Conservation (phyloP, 192 early-diverging fungal species). For the Pilobolus umbonatus region DNA sequence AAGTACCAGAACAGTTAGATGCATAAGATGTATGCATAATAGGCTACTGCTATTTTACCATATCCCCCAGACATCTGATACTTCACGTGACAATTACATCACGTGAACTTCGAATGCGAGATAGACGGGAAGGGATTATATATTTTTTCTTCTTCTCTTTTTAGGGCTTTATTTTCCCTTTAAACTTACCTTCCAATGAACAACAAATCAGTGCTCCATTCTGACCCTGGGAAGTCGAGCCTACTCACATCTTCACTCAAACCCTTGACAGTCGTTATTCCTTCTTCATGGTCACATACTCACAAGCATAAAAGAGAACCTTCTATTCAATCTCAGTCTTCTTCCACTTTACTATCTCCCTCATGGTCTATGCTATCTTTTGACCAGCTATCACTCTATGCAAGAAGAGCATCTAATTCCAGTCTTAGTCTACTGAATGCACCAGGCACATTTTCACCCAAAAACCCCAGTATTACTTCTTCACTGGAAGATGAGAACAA, state of each 20-base stretch:
- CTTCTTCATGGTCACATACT: background rate
- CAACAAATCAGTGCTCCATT: too few relatives aligned
- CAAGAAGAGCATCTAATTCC: slow-evolving; percentile 23
- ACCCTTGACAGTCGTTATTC: background rate
- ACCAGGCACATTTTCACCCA: background rate
- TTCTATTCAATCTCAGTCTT: slow-evolving; percentile 3
- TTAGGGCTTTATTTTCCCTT: background rate
- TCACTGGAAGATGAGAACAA: slow-evolving; percentile 12
- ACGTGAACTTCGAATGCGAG: background rate
- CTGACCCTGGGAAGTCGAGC: too few relatives aligned
- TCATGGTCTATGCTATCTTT: slow-evolving; percentile 26
- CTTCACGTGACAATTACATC: background rate
- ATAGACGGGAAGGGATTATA: background rate
- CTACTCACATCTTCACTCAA: background rate
- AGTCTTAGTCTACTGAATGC: slow-evolving; percentile 16
- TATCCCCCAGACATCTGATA: too few relatives aligned
- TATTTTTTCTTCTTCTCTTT: background rate
- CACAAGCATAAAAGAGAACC: slow-evolving; percentile 1
- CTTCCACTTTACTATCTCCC: background rate
- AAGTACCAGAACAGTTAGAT: too few relatives aligned
- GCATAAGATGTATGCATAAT: too few relatives aligned
- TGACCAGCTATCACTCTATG: slow-evolving; percentile 25
- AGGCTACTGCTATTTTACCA: too few relatives aligned
- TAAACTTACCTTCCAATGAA: too few relatives aligned
- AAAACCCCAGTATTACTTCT: background rate